phyloP scores from a whole-genome alignment of 2,329 filamentous ascomycete genomes.

The Trichoderma koningiopsis region DNA sequence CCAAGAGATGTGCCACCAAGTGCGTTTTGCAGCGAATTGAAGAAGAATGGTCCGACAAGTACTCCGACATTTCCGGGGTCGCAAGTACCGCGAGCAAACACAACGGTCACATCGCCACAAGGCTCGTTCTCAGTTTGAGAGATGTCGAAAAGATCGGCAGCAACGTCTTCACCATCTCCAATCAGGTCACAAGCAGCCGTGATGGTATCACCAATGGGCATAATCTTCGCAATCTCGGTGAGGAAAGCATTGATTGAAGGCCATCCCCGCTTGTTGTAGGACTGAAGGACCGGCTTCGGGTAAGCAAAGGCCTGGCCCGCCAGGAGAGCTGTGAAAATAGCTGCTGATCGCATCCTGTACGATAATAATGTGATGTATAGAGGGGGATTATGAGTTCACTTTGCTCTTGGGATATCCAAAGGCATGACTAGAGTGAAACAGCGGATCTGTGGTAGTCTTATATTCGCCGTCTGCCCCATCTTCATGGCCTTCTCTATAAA shows the following conservation, averaged over 20 bases:
- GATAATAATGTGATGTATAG: background rate
- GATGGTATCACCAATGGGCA: constrained; percentile 27
- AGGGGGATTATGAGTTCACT: background rate
- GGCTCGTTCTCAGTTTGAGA: constrained; percentile 25
- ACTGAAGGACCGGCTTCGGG: constrained; percentile 7
- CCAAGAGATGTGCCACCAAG: constrained; percentile 28
- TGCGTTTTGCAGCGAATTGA: constrained; percentile 29
- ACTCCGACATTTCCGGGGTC: constrained; percentile 37
- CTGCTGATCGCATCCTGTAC: constrained; percentile 18
- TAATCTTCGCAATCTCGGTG: constrained; percentile 21
- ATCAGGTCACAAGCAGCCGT: constrained; percentile 28
- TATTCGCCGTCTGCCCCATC: background rate
- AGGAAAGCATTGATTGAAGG: constrained; percentile 26
- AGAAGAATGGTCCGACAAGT: constrained; percentile 35
- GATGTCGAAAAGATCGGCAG: constrained; percentile 28
- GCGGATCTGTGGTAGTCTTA: constrained; percentile 1
- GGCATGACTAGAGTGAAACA: background rate
- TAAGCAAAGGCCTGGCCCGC: constrained; percentile 25
- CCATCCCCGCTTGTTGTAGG: constrained; percentile 5
- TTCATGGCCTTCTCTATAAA: background rate
- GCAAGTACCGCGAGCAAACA: constrained; percentile 38
- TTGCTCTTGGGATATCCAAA: background rate
- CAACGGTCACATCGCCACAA: constrained; percentile 35
- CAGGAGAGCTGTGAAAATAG: constrained; percentile 14
- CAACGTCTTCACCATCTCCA: constrained; percentile 22